Evolutionary conservation across 75 land plant species (phyloP), one percentile per base, ranked within the genome.

Genomic region (Isoetes taiwanensis): DNA sequence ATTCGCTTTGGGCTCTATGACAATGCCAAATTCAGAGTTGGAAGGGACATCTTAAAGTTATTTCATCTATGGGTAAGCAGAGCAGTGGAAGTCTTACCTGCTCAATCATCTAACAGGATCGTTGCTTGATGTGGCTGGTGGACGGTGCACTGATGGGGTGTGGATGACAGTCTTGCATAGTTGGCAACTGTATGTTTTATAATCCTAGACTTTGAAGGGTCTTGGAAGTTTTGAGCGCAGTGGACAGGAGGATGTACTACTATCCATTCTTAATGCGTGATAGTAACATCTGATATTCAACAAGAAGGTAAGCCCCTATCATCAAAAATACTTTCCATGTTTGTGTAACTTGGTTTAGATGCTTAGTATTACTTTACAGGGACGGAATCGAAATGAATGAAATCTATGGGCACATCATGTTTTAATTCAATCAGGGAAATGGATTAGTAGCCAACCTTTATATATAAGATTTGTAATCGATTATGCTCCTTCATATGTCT

Each of bases 81-180:
- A 72, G 74, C 48, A 72, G 74, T 65, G 74, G 74, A 65, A 65
- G 23, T 65, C 74, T 2, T 72, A 65, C 40, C 64, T 65, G n/a
- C 43, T 65, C 2, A 64, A 72, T 43, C 68, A 72, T 31, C 40
- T 70, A 5, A 42, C 60, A 30, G 62, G 73, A 10, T 60, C 64
- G 25, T 53, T 65, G 32, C 60, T 72, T 39, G 74, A 72, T 54
- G 74, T 72, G n/a, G 68, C 74, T 23, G 59, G 74, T 17, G 74
- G 68, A 1, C 54, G 64, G n/a, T 72, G 74, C 50, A 72, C 69
- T 12, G 64, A 72, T 64, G 73, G 67, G 25, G 64, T 72, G 24
- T 72, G 74, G 68, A 64, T 72, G 74, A 72, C 65, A 11, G 34
- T 60, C 21, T 19, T 32, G 69, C 25, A 6, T 53, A 23, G 43